A percentile compares a stretch with the other conserved stretches of the same genome.
These are phyloP conservation scores for Dillenia suffruticosa DNA, from an alignment of 164 flowering plant genomes.

Conservation along the genomic window DNA sequence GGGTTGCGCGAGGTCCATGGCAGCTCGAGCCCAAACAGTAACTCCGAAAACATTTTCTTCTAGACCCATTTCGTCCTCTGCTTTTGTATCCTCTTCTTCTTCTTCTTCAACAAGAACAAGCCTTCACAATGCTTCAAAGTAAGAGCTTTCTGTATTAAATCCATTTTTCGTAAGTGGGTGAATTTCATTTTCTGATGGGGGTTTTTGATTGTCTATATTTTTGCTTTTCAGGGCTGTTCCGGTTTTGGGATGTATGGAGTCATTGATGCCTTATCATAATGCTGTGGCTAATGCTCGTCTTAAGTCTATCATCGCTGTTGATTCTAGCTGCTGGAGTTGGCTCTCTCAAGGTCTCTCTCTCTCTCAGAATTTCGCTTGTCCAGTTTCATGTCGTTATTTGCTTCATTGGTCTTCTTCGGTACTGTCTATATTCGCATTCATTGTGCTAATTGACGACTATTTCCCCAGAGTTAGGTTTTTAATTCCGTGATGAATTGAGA, in stretches of 20 bases:
- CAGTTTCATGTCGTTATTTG: no score
- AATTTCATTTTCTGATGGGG: neutral
- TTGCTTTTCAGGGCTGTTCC: conserved; percentile 29
- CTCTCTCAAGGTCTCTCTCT: conserved; percentile 52
- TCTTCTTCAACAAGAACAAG: conserved; percentile 25
- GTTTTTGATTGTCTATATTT: neutral
- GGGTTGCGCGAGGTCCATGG: conserved; percentile 32
- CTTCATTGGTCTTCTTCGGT: no score
- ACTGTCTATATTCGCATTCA: no score
- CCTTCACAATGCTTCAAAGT: conserved; percentile 31
- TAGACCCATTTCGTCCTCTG: conserved; percentile 11
- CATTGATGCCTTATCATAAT: conserved; percentile 71
- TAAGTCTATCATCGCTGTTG: conserved; percentile 52
- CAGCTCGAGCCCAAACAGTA: conserved; percentile 25
- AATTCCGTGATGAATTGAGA: no score
- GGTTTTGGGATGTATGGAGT: conserved; percentile 47
- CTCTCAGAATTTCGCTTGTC: no score
- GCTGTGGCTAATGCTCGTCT: conserved; percentile 74
- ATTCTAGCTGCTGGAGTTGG: conserved; percentile 77
- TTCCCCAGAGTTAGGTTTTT: no score
- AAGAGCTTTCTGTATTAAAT: neutral
- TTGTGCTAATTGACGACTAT: no score
- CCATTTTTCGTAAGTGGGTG: neutral
- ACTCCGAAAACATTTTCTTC: conserved; percentile 14
- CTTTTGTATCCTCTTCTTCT: conserved; percentile 18